Base-by-base conservation (phyloP, 192 early-diverging fungal species). In the Jimgerdemannia lactiflua region DNA sequence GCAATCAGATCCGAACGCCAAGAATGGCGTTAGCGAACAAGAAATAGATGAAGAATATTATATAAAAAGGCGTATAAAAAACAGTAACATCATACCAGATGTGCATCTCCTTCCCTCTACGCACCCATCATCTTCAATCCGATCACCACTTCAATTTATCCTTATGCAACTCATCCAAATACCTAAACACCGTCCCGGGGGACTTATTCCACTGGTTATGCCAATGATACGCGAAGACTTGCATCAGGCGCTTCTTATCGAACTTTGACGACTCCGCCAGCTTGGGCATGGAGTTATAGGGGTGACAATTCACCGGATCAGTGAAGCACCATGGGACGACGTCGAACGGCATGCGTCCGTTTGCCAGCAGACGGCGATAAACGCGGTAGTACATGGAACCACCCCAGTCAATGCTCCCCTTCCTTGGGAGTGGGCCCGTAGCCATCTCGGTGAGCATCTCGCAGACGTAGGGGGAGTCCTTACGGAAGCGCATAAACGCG, bases 251-350 rank as follows among this genome's bases (percentile, higher is more conserved):
- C 3, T 81, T 69, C 42, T 76, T 65, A 39, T 69, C 29, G 42
- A 84, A 84, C 20, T 82, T 80, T 3, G 73, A 41, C 70, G 82
- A 80, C 9, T 80, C 66, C 6, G 9, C 7, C 40, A 9, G 9
- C 67, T 68, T 7, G 10, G 83, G 83, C 83, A 85, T 85, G 1
- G 78, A 80, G 42, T 85, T 85, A 6, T 40, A 42, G 4, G 83
- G 83, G 19, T 67, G 65, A 72, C 83, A 85, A 3, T 77, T 68
- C 54, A 75, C 75, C 14, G 83, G 71, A 72, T 85, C 83, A 6
- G 78, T 82, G 49, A 82, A 82, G 64, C 83, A 85, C 83, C 83
- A 85, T n/a, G 83, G 83, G 42, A 85, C 39, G 4, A 82, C 75
- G 11, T 76, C 71, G 74, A 78, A 85, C 18, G 83, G 80, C 64